phyloP scores from a whole-genome alignment of 1,284 basidiomycete species.

The Cryptococcus depauperatus region DNA sequence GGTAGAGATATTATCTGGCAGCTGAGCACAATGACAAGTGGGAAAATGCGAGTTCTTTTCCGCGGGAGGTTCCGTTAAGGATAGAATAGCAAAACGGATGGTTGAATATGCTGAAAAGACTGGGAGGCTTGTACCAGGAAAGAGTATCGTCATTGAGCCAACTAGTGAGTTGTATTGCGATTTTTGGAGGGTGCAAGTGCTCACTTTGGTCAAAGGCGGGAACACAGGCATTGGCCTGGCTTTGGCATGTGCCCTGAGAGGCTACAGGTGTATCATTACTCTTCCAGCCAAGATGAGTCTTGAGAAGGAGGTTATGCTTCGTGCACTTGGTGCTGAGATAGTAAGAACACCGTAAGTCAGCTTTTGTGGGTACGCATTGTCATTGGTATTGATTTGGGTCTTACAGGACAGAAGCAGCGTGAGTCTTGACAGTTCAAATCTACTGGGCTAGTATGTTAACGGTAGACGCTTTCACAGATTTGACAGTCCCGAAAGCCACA shows the following conservation, averaged over 20 bases:
- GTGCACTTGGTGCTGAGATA: constrained; percentile 87
- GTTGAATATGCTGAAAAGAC: constrained; percentile 81
- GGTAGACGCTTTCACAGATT: constrained; percentile 32
- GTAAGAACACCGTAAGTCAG: constrained; percentile 77
- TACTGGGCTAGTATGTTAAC: background rate
- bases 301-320: constrained; percentile 88
- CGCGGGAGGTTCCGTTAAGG: constrained; percentile 89
- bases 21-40: constrained; percentile 49
- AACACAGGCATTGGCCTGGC: constrained; percentile 95
- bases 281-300: constrained; percentile 94
- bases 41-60: constrained; percentile 88
- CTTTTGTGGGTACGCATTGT: background rate
- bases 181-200: background rate
- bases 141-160: constrained; percentile 89
- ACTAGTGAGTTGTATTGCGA: constrained; percentile 30
- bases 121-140: constrained; percentile 74
- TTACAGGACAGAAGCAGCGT: constrained; percentile 38
- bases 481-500: constrained; percentile 65
- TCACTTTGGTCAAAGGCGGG: constrained; percentile 52
- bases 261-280: constrained; percentile 67
- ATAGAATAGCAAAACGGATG: constrained; percentile 96
- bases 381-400: constrained; percentile 2
- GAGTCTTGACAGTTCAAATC: constrained; percentile 2
- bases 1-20: background rate
- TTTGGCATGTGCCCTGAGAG: constrained; percentile 65